phyloP scores from a whole-genome alignment of 192 early-diverging fungal genomes.

The Radiomyces spectabilis region DNA sequence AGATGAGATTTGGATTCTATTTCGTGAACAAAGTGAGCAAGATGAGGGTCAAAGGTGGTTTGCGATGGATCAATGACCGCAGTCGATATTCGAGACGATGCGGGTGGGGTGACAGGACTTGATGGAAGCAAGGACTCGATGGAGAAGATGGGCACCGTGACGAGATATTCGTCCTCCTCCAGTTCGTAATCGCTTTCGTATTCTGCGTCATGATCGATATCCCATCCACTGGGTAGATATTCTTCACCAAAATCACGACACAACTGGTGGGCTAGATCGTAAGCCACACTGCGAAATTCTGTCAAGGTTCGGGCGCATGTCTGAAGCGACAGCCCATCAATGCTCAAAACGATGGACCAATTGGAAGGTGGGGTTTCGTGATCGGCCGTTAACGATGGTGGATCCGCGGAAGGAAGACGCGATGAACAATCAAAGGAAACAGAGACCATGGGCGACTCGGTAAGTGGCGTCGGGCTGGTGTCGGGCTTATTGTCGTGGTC shows the following conservation, averaged over 20 bases:
- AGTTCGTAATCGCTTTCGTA: constrained; percentile 17
- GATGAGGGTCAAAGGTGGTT: too few relatives aligned
- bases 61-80: constrained; percentile 7
- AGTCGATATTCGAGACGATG: constrained; percentile 6
- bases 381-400: too few relatives aligned
- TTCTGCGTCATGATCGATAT: constrained; percentile 8
- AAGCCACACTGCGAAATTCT: constrained; percentile 11
- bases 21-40: too few relatives aligned
- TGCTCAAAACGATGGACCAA: constrained; percentile 20
- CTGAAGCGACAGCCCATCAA: constrained; percentile 13
- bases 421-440: too few relatives aligned
- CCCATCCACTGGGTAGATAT: neutral
- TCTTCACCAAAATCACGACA: constrained; percentile 13
- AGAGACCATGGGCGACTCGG: neutral
- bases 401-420: too few relatives aligned
- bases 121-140: neutral
- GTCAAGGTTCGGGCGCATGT: constrained; percentile 4
- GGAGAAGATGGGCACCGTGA: constrained; percentile 22
- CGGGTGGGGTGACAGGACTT: too few relatives aligned
- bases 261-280: constrained; percentile 6
- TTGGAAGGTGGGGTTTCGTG: too few relatives aligned
- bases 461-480: neutral
- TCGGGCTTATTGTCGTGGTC: neutral
- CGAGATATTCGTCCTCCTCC: constrained; percentile 25
- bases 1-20: too few relatives aligned